Evolutionary conservation across 805 yeast genomes (phyloP), one percentile per base, ranked within the genome.

Genomic region (Yamadazyma tumulicola): DNA sequence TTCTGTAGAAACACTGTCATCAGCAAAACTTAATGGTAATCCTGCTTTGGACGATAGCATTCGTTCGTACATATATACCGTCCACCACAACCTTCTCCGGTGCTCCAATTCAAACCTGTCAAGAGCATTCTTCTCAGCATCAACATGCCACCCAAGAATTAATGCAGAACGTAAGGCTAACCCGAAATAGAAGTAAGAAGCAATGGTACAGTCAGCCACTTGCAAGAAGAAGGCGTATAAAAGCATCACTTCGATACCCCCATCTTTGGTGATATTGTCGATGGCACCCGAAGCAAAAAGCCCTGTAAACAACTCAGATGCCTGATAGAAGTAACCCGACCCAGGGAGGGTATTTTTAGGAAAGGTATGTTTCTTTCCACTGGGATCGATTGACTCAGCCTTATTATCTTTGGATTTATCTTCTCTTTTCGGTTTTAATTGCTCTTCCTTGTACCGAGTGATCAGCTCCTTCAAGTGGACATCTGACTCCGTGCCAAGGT

Each of bases 31-130:
- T 27, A 84, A 55, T 0, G 94, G 94, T 17, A 84, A 59, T 1
- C 94, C 94, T 0, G 89, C 89, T 49, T 84, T 84, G 9, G 89
- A 81, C 5, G 87, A 81, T 26, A 84, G 58, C 91, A 84, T 83
- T 55, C 91, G 61, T 59, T 76, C 74, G 38, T 67, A 67, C 72
- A 67, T 67, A 48, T 67, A 67, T 5, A 67, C 73, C 1, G 73
- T 67, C 73, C 73, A 67, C 73, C 73, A 67, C 10, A 67, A 55
- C 36, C 73, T 49, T 38, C 73, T 52, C 41, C 73, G 39, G 49
- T 75, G 81, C 39, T 75, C 81, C 39, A 75, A 51, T 41, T 75
- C 79, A 46, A 68, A 74, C 21, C 77, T 50, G 43, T 69, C 69
- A 31, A 74, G 46, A 19, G 64, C 56, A 42, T 79, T 86, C 46